Evolutionary conservation across 352 stramenopile species (phyloP), one percentile per base, ranked within the genome.

Genomic region (Phytophthora nicotianae): DNA sequence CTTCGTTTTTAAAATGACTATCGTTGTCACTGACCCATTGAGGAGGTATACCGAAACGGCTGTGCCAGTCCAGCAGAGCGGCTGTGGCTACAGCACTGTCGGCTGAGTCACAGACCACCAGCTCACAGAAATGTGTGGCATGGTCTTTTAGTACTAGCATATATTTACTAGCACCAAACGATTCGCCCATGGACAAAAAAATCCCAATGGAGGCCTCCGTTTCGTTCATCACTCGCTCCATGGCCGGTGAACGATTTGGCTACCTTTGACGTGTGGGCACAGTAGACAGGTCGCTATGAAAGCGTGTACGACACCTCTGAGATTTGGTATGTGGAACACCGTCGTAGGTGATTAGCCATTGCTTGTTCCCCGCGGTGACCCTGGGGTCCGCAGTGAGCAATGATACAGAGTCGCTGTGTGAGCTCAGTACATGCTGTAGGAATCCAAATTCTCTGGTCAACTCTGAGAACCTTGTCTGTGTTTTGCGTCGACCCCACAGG

Each of bases 61-160:
- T 43, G 14, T 59, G 51, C 51, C 38, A 59, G 19, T 59, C 26
- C 3, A 59, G 38, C 2, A 59, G 20, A 6, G 51, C 37, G n/a
- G 26, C 17, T 14, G 38, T 50, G 0, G 29, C 51, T 8, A 59
- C 40, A 4, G 38, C 16, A 8, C 53, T 63, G 23, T 47, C 29
- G 13, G 62, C 19, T 14, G 47, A 17, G 23, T 73, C 57, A 32
- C 63, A 68, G 4, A 55, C 48, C 8, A 70, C 51, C 0, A 80
- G 50, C 53, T 74, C 59, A 17, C 37, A 55, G 20, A 55, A 75
- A 50, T 81, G 68, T 0, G 58, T 73, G 4, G 64, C 59, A 16
- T 70, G 26, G 24, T 77, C 59, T 41, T 80, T 76, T 3, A 75
- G 49, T 0, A 69, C 65, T 8, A 77, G 47, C 6, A 73, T 2